Base-by-base conservation (phyloP, 345 rosid species). In the Excoecaria cochinchinensis region DNA sequence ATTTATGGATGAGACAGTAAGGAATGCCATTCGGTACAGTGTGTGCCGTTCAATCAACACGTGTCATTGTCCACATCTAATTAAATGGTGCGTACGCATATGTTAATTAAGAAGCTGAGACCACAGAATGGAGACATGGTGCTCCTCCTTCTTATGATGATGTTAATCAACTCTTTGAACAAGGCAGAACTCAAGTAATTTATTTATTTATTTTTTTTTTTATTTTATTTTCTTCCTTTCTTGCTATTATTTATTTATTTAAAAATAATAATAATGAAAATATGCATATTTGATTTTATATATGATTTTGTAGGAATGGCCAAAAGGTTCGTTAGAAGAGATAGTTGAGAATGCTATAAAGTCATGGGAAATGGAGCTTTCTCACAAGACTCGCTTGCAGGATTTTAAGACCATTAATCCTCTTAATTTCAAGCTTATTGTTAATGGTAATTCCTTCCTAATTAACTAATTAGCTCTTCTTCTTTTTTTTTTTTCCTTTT, bases 341-440 rank as follows among this genome's bases (percentile, higher is more conserved):
- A 82, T 76, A 2, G 91, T 94, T 57, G 92, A 94, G 77, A 94
- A 87, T 39, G 97, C 97, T 1, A 77, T 94, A 25, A 90, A 92
- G 83, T 80, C 93, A 70, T 90, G 97, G 98, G 98, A 92, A 78
- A 86, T 89, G 97, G 97, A 94, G 76, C 72, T 92, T 24, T 89
- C 94, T 16, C 94, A 90, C 79, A 90, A 94, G 79, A 84, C 85
- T 51, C 89, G 83, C 39, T 82, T 92, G 40, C 86, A 85, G 60
- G 97, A 89, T 76, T 84, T 92, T 82, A 89, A 86, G 84, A 87
- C 89, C 75, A 86, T 90, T 5, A 89, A 86, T 57, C 94, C 91
- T 4, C 89, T 88, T 0, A 90, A 86, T 63, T 92, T 94, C 77
- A 87, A 85, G 85, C 93, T 90, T 71, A 63, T 82, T 55, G 97